Evolutionary conservation across 495 filamentous ascomycete species (phyloP).

Genomic region (Pyronema omphalodes): DNA sequence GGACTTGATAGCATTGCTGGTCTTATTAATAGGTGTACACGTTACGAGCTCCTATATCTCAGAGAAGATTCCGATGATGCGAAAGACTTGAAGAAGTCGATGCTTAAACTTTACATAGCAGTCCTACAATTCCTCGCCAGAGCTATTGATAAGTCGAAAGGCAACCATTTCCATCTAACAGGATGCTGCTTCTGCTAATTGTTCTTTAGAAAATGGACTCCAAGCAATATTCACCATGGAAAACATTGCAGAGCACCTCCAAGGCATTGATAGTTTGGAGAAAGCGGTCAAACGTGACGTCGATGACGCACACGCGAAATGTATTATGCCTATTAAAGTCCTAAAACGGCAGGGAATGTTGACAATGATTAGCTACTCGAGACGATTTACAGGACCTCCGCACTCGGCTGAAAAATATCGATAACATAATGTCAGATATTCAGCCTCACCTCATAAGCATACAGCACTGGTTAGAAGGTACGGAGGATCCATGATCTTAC

Average conservation of each 20-base stretch:
- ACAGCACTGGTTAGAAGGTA: no score
- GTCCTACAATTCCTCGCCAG: neutral
- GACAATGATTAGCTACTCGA: no score
- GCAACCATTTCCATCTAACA: neutral
- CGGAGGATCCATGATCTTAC: no score
- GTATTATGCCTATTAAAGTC: no score
- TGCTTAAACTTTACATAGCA: constrained; percentile 2
- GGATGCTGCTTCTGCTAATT: neutral
- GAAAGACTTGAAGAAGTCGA: neutral
- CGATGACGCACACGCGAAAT: neutral
- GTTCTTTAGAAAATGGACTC: neutral
- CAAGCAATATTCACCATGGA: neutral
- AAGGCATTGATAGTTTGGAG: neutral
- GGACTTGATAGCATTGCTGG: no score
- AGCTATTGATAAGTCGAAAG: neutral
- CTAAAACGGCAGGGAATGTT: no score
- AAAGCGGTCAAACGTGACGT: neutral
- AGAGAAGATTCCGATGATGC: neutral
- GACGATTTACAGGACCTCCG: no score
- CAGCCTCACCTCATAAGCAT: no score
- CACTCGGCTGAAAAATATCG: no score
- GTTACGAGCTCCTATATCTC: constrained; percentile 23
- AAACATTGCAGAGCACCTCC: neutral
- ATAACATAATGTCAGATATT: no score
- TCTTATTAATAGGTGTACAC: no score